Conservation (phyloP, 2,329 filamentous ascomycete species). For the Metarhizium robertsii region DNA sequence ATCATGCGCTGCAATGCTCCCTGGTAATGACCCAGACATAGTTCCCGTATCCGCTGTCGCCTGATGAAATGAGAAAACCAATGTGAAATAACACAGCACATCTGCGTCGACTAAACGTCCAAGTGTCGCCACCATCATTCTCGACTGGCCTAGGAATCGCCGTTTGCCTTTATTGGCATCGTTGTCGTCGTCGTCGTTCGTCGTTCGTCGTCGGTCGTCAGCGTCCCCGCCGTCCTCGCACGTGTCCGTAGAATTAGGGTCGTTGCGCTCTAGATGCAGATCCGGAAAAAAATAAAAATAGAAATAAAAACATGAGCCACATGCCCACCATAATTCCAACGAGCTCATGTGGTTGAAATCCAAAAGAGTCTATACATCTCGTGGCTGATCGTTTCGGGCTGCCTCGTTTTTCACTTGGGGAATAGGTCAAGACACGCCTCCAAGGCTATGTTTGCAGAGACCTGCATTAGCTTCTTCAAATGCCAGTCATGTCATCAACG, state of each 20-base stretch:
- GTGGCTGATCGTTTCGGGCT: neutral
- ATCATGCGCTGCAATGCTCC: neutral
- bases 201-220: neutral
- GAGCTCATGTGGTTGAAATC: neutral
- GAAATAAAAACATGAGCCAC: neutral
- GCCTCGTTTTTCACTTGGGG: neutral
- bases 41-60: neutral
- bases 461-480: neutral
- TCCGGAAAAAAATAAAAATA: neutral
- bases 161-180: neutral
- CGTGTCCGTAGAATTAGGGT: neutral
- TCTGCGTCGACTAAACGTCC: neutral
- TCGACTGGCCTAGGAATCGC: neutral
- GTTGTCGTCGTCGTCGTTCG: neutral
- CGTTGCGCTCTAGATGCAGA: neutral
- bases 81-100: neutral
- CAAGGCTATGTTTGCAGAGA: neutral
- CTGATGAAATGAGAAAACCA: neutral
- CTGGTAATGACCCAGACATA: neutral
- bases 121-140: too few species aligned
- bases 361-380: neutral
- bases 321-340: neutral
- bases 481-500: conserved; percentile 3
- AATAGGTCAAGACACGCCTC: conserved; percentile 7
- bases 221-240: neutral